Percentiles rank a stretch among this genome's conserved stretches.
These are phyloP conservation scores for Dactylellina haptotyla DNA, from an alignment of 2,329 filamentous ascomycete species.

Conservation along the genomic window DNA sequence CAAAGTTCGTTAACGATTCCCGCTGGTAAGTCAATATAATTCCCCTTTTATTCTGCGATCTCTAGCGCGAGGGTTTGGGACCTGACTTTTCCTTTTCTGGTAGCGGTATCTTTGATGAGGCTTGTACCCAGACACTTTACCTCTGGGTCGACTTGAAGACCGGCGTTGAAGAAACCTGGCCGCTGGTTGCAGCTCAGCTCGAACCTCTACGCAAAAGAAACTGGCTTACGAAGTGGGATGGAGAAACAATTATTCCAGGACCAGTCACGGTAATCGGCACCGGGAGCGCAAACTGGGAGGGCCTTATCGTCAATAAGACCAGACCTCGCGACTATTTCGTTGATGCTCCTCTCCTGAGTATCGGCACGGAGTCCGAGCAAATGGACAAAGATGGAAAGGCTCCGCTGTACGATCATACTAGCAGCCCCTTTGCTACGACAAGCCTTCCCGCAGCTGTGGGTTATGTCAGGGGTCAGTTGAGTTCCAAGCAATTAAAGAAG, in stretches of 20 bases:
- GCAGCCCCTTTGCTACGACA: constrained; percentile 46
- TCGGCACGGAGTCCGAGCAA: constrained; percentile 52
- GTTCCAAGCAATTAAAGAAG: constrained; percentile 55
- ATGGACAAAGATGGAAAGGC: constrained; percentile 58
- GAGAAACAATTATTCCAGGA: constrained; percentile 60
- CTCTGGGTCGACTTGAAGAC: constrained; percentile 78
- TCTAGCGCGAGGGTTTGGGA: no score
- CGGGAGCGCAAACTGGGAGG: constrained; percentile 69
- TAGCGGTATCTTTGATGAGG: constrained; percentile 61
- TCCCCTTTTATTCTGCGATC: neutral
- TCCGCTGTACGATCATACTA: constrained; percentile 55
- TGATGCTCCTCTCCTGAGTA: constrained; percentile 69
- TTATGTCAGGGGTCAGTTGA: constrained; percentile 55
- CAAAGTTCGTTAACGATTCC: constrained; percentile 60
- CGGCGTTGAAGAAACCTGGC: constrained; percentile 66
- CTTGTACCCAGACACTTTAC: constrained; percentile 64
- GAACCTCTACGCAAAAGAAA: constrained; percentile 69
- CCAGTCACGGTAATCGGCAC: constrained; percentile 76
- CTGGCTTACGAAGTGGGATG: constrained; percentile 69
- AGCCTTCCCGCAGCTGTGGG: constrained; percentile 25
- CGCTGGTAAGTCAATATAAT: constrained; percentile 49
- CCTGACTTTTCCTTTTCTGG: neutral
- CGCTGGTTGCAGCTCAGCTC: constrained; percentile 67
- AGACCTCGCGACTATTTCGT: constrained; percentile 73
- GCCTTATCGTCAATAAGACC: constrained; percentile 65